phyloP scores from a whole-genome alignment of 2,329 filamentous ascomycete genomes.

The Leptodontidium sp. region DNA sequence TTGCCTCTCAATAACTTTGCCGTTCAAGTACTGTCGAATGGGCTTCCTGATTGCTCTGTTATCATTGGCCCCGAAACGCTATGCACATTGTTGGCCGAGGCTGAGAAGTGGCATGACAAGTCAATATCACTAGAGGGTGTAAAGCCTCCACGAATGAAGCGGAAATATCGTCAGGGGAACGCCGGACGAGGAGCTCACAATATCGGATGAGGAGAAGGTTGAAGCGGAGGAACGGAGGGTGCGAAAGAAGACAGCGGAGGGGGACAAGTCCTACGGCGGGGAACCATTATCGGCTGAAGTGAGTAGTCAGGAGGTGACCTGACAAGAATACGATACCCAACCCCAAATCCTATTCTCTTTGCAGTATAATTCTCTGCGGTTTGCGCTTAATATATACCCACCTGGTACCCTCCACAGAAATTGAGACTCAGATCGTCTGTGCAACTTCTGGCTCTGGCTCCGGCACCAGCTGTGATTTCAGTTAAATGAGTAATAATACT shows the following conservation, averaged over 20 bases:
- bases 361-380: too few relatives aligned
- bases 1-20: conserved; percentile 32
- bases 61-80: conserved; percentile 29
- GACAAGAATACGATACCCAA: neutral
- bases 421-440: too few relatives aligned
- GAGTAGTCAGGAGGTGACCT: neutral
- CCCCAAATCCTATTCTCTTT: too few relatives aligned
- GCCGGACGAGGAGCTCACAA: conserved; percentile 33
- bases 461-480: too few relatives aligned
- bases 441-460: too few relatives aligned
- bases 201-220: conserved; percentile 36
- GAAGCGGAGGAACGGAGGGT: conserved; percentile 31
- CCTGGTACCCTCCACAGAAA: too few relatives aligned
- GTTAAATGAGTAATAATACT: too few relatives aligned
- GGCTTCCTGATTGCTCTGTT: conserved; percentile 28
- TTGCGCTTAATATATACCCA: too few relatives aligned
- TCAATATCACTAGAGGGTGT: conserved; percentile 30
- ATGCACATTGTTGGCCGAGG: conserved; percentile 28
- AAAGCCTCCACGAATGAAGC: conserved; percentile 33
- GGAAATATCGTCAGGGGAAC: conserved; percentile 33
- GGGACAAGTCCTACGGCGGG: conserved; percentile 33
- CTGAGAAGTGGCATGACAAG: conserved; percentile 32
- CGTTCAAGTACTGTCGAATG: conserved; percentile 27
- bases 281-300: conserved; percentile 20
- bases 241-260: conserved; percentile 31